Percentiles rank a stretch among this genome's conserved stretches.
phyloP scores from a whole-genome alignment of 805 yeast species.

The Ogataea ganodermae region DNA sequence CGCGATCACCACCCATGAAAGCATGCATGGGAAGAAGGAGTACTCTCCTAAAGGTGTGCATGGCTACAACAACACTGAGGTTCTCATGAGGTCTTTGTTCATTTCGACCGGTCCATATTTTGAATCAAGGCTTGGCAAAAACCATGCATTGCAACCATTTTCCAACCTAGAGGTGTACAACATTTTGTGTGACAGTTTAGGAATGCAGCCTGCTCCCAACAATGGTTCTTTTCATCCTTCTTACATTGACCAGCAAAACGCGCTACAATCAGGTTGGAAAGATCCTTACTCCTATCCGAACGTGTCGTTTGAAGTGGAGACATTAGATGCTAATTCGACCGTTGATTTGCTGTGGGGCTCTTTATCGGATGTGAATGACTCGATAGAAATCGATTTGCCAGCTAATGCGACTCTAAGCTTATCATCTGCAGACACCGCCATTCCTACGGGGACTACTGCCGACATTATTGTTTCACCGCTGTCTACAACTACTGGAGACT shows the following conservation, averaged over 20 bases:
- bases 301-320: conserved; percentile 45
- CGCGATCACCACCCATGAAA: conserved; percentile 61
- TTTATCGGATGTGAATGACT: neutral
- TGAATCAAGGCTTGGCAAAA: conserved; percentile 33
- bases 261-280: conserved; percentile 46
- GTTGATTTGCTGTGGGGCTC: conserved; percentile 46
- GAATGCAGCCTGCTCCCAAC: conserved; percentile 53
- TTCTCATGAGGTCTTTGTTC: conserved; percentile 82
- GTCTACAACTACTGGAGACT: neutral
- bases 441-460: conserved; percentile 9
- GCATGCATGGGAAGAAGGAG: conserved; percentile 50
- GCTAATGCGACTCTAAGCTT: conserved; percentile 8
- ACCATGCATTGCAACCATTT: conserved; percentile 57
- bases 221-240: conserved; percentile 50
- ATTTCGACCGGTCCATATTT: conserved; percentile 83
- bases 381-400: conserved; percentile 11
- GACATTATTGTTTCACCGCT: conserved; percentile 1
- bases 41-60: conserved; percentile 77
- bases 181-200: conserved; percentile 66
- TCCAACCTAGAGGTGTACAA: conserved; percentile 73
- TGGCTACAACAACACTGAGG: conserved; percentile 78
- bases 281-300: conserved; percentile 52
- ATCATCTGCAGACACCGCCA: conserved; percentile 9
- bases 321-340: conserved; percentile 48
- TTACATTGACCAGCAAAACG: conserved; percentile 30